Base-by-base conservation (phyloP, 1,284 basidiomycete species). In the Trichosporon sp. region DNA sequence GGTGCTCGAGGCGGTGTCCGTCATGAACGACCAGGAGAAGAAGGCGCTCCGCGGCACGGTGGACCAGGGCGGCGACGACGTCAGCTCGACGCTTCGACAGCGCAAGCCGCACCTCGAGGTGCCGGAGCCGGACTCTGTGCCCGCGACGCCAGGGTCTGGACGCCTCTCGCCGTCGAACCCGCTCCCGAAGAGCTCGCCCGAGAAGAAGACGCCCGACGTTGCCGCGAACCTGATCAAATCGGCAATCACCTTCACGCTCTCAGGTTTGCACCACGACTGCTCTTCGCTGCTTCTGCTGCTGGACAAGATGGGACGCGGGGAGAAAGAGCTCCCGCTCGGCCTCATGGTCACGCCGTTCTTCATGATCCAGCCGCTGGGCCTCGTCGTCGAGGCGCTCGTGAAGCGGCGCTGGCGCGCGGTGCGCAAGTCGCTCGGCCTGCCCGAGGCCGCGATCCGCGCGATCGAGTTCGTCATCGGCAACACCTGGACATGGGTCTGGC, bases 401-500 rank as follows among this genome's bases (percentile, higher is more conserved):
- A 78, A 78, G 68, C 64, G 68, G 4, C 27, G n/a, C 1, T 82
- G 76, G 73, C 67, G 79, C 35, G 65, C 44, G 5, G 18, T 66
- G 15, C 69, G 67, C 62, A 64, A 64, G 25, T 15, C 64, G 7
- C 25, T 29, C 1, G 34, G 60, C 0, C 34, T 42, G 4, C 13
- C n/a, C 11, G 47, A 58, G 11, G 69, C 75, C 32, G 74, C 75
- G 0, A 64, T 47, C 13, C 74, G 73, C 70, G 67, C 73, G 8
- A 18, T 72, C 2, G 81, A 82, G 68, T 38, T 80, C 42, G 23
- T 71, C 3, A 38, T 80, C 6, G 79, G 78, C 0, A 80, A 80
- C 65, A 70, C 72, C 1, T 78, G 75, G 76, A 80, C 77, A 2
- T 82, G 80, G 80, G 65, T 75, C 27, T 81, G 75, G 75, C 70